These are phyloP conservation scores for Phytophthora ohioensis DNA, from an alignment of 352 stramenopile genomes.

Conservation along the genomic window DNA sequence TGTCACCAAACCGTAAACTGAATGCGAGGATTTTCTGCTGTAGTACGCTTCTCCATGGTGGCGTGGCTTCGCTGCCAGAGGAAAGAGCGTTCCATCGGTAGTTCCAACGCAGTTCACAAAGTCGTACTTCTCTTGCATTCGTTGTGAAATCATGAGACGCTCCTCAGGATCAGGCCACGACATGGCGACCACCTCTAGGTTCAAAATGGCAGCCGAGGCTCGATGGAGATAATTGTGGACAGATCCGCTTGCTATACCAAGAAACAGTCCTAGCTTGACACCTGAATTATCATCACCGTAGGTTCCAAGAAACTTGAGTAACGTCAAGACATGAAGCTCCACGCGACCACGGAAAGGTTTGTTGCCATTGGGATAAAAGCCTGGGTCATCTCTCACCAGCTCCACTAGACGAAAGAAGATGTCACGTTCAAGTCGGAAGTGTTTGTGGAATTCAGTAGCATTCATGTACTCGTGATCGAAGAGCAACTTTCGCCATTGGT, in stretches of 20 bases:
- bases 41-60: constrained; percentile 40
- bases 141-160: constrained; percentile 11
- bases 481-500: constrained; percentile 13
- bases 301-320: constrained; percentile 41
- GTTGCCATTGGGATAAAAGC: constrained; percentile 9
- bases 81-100: constrained; percentile 33
- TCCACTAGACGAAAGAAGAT: constrained; percentile 14
- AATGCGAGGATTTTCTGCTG: constrained; percentile 29
- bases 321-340: constrained; percentile 30
- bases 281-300: constrained; percentile 36
- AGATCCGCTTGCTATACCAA: constrained; percentile 30
- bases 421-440: constrained; percentile 16
- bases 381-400: constrained; percentile 13
- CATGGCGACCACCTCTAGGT: constrained; percentile 4
- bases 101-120: constrained; percentile 40
- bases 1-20: constrained; percentile 22
- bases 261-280: constrained; percentile 32
- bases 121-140: constrained; percentile 27
- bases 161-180: constrained; percentile 14
- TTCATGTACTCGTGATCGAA: constrained; percentile 15
- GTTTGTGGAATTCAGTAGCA: constrained; percentile 22
- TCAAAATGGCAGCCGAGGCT: constrained; percentile 9
- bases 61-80: constrained; percentile 29
- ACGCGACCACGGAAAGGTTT: constrained; percentile 29
- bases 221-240: constrained; percentile 32